Percentiles rank a stretch among this genome's conserved stretches.
These are phyloP conservation scores for Leccinum disarticulatum DNA, from an alignment of 768 basidiomycete species.

Conservation along the genomic window DNA sequence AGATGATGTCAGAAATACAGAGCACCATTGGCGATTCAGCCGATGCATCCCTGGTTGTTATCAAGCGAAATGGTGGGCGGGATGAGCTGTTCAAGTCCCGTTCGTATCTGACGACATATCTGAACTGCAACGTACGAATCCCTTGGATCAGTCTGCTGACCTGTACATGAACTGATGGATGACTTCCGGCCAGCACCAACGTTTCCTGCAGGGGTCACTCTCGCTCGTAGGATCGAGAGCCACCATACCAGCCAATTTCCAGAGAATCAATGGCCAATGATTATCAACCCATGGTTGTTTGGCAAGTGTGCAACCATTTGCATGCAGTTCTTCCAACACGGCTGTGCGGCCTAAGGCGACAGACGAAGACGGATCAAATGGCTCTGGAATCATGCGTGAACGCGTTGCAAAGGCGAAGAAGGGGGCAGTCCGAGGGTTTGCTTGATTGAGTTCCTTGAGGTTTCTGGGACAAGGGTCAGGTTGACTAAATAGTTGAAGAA, in stretches of 20 bases:
- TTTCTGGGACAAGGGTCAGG: conserved; percentile 40
- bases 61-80: conserved; percentile 77
- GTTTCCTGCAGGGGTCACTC: conserved; percentile 40
- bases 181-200: conserved; percentile 85
- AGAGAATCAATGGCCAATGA: conserved; percentile 87
- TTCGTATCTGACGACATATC: conserved; percentile 66
- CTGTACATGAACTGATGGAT: conserved; percentile 84
- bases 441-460: conserved; percentile 48
- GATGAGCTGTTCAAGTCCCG: conserved; percentile 76
- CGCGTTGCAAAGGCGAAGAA: conserved; percentile 59
- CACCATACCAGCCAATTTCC: conserved; percentile 92
- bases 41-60: conserved; percentile 82
- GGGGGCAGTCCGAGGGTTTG: conserved; percentile 53
- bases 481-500: neutral
- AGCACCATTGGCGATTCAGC: conserved; percentile 81
- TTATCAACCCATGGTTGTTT: conserved; percentile 86
- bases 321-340: conserved; percentile 54
- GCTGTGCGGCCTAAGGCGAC: conserved; percentile 47
- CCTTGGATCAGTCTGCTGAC: conserved; percentile 40
- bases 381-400: conserved; percentile 29
- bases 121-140: conserved; percentile 2
- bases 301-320: conserved; percentile 62
- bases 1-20: conserved; percentile 73
- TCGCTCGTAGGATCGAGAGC: conserved; percentile 67
- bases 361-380: conserved; percentile 18